Conservation (phyloP, 2,329 filamentous ascomycete species). For the Rhynchosporium secalis region DNA sequence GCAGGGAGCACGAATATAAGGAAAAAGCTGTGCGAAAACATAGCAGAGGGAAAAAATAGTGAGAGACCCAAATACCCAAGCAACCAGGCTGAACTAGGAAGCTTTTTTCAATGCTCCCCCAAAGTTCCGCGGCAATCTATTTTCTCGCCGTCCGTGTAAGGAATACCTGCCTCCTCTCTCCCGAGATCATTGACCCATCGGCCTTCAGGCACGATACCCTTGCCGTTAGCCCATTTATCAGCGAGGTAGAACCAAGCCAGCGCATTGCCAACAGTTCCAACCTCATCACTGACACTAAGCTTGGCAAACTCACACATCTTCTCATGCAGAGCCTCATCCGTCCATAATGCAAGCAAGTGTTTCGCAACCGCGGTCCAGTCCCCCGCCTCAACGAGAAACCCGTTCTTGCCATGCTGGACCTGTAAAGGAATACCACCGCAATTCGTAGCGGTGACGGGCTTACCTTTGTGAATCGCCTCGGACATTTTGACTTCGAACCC, state of each 20-base stretch:
- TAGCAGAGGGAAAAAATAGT: too few species aligned
- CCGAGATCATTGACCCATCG: slow-evolving; percentile 76
- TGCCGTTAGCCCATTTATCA: slow-evolving; percentile 59
- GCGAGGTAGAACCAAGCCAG: slow-evolving; percentile 78
- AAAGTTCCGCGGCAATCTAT: slow-evolving; percentile 51
- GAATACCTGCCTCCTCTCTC: slow-evolving; percentile 60
- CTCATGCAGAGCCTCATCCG: slow-evolving; percentile 62
- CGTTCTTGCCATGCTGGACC: slow-evolving; percentile 68
- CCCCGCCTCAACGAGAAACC: slow-evolving; percentile 71
- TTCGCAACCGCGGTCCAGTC: slow-evolving; percentile 69
- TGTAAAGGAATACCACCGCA: slow-evolving; percentile 82
- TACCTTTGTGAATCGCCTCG: slow-evolving; percentile 77
- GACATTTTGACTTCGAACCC: slow-evolving; percentile 88
- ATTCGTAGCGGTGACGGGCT: slow-evolving; percentile 72
- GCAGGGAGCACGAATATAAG: too few species aligned
- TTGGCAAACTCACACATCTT: slow-evolving; percentile 65
- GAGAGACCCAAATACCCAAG: too few species aligned
- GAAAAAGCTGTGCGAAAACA: too few species aligned
- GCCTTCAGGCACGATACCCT: slow-evolving; percentile 57
- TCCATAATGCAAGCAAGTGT: slow-evolving; percentile 66
- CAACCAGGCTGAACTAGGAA: not conserved
- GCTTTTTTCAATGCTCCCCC: slow-evolving; percentile 8
- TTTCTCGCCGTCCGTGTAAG: slow-evolving; percentile 64
- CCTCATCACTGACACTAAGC: slow-evolving; percentile 74
- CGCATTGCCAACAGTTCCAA: slow-evolving; percentile 77